phyloP scores from a whole-genome alignment of 768 basidiomycete genomes.

The Fomitopsis serialis region DNA sequence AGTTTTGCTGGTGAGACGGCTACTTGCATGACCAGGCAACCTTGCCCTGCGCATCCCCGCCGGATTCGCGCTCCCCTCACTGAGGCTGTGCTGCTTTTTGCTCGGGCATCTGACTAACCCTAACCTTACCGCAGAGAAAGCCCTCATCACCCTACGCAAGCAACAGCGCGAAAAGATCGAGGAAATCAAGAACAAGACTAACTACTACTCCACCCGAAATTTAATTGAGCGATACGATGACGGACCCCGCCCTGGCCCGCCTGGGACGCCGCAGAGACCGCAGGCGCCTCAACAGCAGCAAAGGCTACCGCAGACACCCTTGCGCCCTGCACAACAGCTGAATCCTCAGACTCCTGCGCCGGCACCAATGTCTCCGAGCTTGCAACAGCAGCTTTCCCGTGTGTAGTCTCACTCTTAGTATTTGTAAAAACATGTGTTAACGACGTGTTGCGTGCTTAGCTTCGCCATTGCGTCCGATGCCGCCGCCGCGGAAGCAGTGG shows the following conservation, averaged over 20 bases:
- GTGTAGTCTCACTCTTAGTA: constrained; percentile 11
- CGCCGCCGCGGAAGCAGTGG: constrained; percentile 67
- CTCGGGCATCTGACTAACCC: not conserved
- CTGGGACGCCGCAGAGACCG: constrained; percentile 32
- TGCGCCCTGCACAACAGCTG: constrained; percentile 21
- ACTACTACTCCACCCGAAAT: constrained; percentile 89
- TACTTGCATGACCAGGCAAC: too few species aligned
- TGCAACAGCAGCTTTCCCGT: constrained; percentile 36
- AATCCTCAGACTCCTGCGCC: constrained; percentile 16
- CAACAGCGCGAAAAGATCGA: constrained; percentile 83
- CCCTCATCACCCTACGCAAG: constrained; percentile 65
- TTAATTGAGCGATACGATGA: constrained; percentile 90
- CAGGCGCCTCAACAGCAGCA: constrained; percentile 30
- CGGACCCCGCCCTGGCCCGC: constrained; percentile 29
- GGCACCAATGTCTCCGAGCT: constrained; percentile 16
- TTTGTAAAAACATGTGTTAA: not conserved
- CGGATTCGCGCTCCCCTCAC: too few species aligned
- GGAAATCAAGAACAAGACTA: constrained; percentile 96
- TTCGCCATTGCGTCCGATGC: constrained; percentile 35
- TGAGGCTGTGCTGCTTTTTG: too few species aligned
- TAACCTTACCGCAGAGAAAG: constrained; percentile 53
- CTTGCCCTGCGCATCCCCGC: too few species aligned
- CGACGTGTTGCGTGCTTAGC: constrained; percentile 21
- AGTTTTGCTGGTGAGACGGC: too few species aligned
- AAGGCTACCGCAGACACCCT: constrained; percentile 26